phyloP scores from a whole-genome alignment of 1,139 yeast genomes.

The Yamadazyma aaseri region DNA sequence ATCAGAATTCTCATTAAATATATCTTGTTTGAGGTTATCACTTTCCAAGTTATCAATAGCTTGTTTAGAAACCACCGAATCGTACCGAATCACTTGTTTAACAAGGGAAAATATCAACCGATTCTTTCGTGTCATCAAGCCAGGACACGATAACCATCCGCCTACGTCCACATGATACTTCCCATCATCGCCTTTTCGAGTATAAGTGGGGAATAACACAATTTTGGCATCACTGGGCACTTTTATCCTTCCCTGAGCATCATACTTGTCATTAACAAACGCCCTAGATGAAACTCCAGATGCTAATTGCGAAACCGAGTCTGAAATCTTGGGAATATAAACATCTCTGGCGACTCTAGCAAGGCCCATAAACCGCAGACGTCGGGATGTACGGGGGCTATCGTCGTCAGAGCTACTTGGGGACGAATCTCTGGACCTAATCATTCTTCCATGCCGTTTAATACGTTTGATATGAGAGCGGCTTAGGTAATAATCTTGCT shows the following conservation, averaged over 20 bases:
- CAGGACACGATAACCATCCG: conserved; percentile 75
- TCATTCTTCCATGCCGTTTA: conserved; percentile 18
- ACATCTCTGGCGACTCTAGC: conserved; percentile 58
- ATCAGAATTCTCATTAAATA: conserved; percentile 17
- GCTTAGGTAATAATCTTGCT: conserved; percentile 11
- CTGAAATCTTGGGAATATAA: conserved; percentile 53
- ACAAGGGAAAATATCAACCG: conserved; percentile 66
- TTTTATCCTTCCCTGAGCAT: conserved; percentile 31
- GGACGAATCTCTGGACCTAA: conserved; percentile 2
- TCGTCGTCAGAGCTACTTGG: conserved; percentile 1
- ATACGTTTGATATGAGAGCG: conserved; percentile 14
- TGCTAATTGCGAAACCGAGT: conserved; percentile 50
- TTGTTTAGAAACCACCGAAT: conserved; percentile 19
- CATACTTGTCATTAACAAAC: conserved; percentile 27
- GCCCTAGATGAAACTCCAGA: conserved; percentile 42
- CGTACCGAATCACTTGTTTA: conserved; percentile 60
- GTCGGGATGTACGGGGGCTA: conserved; percentile 17
- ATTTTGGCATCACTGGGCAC: conserved; percentile 40
- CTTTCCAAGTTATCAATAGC: conserved; percentile 33
- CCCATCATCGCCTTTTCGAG: conserved; percentile 35
- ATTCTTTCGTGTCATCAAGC: conserved; percentile 68
- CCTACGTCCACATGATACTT: conserved; percentile 60
- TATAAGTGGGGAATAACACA: conserved; percentile 62
- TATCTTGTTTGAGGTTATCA: conserved; percentile 30
- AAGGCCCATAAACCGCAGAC: conserved; percentile 45